Evolutionary conservation across 2,329 filamentous ascomycete genomes (phyloP), one percentile per base, ranked within the genome.

Genomic region (Sordariomycetes sp.): DNA sequence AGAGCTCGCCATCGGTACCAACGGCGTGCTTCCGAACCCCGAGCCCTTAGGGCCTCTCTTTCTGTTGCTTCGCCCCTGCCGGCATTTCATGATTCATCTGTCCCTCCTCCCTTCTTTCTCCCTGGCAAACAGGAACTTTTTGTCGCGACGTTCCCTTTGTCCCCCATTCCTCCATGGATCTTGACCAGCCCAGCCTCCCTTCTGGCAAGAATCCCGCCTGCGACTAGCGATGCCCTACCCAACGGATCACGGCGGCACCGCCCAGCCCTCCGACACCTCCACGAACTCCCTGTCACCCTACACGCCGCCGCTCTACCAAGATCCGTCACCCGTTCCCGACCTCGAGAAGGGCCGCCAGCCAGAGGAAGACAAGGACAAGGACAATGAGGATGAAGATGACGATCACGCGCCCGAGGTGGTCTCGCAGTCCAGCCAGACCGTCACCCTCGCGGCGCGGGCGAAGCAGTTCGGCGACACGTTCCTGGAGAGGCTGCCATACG

Each of bases 401-500:
- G n/a, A 43, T 18, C 28, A 46, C 32, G 18, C 28, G 28, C 28
- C 8, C 28, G 28, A 32, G 28, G 28, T 32, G 4, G 28, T 40
- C 14, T 22, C 46, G 32, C 32, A 48, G 46, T 18, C 48, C 12
- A 24, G 35, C 37, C 50, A 34, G 48, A 18, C 35, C 20, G 35
- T 16, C 50, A 54, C 12, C 34, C 50, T 16, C 51, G 52, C 7
- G 50, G 52, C 28, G 4, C 28, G 12, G 28, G 22, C 18, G 51
- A 58, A 51, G 51, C 35, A 8, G 22, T 57, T n/a, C 20, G 24
- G 24, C 52, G 6, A 48, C 1, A 24, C 28, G 35, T 37, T 52
- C n/a, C 34, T 53, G 18, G 14, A 18, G 6, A 48, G 75, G 52
- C 67, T 96, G 1, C 91, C 90, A 0, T 76, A 75, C 53, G 79